These are phyloP conservation scores for Gamsiella multidivaricata DNA, from an alignment of 192 early-diverging fungal genomes.

Conservation along the genomic window DNA sequence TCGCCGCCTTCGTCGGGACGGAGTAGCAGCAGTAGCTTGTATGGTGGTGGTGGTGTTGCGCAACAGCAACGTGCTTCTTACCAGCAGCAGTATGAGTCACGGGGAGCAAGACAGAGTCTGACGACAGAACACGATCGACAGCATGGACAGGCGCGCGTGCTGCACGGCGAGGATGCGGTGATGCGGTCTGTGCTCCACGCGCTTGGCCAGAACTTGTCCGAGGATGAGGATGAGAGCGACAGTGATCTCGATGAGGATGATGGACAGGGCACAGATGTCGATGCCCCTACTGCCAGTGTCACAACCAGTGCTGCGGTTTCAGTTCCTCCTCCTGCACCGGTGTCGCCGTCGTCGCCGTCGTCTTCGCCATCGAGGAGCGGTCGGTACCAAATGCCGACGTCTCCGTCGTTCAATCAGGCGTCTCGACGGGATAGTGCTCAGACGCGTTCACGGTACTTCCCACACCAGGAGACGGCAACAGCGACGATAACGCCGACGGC, in stretches of 20 bases:
- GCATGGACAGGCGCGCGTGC: not conserved
- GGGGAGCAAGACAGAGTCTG: not conserved
- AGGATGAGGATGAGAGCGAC: not conserved
- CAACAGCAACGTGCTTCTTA: too few relatives aligned
- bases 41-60: too few relatives aligned
- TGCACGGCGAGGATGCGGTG: not conserved
- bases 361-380: too few relatives aligned
- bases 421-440: too few relatives aligned
- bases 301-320: not conserved
- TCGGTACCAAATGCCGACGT: not conserved
- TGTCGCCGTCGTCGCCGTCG: not conserved
- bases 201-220: conserved; percentile 15
- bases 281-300: too few relatives aligned
- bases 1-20: not conserved
- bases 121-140: conserved; percentile 9
- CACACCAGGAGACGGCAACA: not conserved
- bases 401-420: too few relatives aligned
- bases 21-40: too few relatives aligned
- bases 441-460: too few relatives aligned
- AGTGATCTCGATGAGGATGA: conserved; percentile 19
- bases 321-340: not conserved
- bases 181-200: conserved; percentile 18
- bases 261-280: not conserved
- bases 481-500: not conserved
- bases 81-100: too few relatives aligned